Evolutionary conservation across 2,329 filamentous ascomycete species (phyloP), one percentile per base, ranked within the genome.

Genomic region (Botryosphaeria agaves): DNA sequence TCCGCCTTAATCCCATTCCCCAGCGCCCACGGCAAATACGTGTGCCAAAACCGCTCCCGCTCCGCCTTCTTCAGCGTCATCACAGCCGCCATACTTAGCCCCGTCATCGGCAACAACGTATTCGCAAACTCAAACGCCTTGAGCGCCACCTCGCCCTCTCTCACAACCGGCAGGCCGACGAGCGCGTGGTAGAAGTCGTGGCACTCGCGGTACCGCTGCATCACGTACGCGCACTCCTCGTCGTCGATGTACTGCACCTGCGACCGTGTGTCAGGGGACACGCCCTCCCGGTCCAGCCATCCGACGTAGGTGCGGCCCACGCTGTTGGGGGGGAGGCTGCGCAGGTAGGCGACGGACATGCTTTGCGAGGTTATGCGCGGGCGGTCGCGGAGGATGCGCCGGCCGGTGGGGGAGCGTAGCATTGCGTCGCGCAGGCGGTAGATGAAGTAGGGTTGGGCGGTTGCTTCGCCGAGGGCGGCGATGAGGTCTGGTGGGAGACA

Each of bases 91-190:
- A 91, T 64, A 47, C 78, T 83, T 39, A 98, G 53, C 0, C 81
- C 89, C 6, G 89, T 92, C 89, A 98, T 98, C 0, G 89, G 89
- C 32, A 98, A 59, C 19, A 91, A 57, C 1, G 85, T 95, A 49
- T 95, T 98, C 16, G 84, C 74, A 51, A 93, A 98, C 59, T 98
- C 89, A 42, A 98, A 93, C 0, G 85, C 84, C 58, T 98, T 98
- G 41, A 98, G 67, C n/a, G 87, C 89, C 8, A 98, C 69, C 61
- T 98, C 89, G 16, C 89, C 89, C 60, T 98, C 89, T n/a, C 84
- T 69, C 38, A 93, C 77, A 25, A 91, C 72, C 0, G 89, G 89
- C 28, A 98, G 57, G 0, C 87, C 87, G 1, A 85, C 93, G 31
- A 98, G 63, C 0, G 89, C 87, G 53, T 98, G 89, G 59, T 91